phyloP scores from a whole-genome alignment of 106 monocot species.

The Acorus gramineus region DNA sequence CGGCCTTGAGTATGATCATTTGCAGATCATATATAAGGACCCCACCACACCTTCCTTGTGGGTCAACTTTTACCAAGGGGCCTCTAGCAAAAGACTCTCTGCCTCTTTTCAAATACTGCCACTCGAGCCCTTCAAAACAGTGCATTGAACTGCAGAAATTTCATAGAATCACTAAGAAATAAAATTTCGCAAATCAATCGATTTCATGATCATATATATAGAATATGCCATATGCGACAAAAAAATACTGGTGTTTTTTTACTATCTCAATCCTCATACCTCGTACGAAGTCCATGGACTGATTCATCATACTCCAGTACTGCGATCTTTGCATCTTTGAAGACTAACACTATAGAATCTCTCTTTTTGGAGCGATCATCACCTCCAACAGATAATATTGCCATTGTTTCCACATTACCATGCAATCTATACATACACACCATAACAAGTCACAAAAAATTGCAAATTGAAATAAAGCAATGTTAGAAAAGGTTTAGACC shows the following conservation, averaged over 20 bases:
- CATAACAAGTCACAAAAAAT: neutral
- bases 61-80: constrained; percentile 73
- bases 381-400: constrained; percentile 52
- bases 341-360: constrained; percentile 76
- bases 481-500: neutral
- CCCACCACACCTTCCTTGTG: constrained; percentile 73
- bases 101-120: constrained; percentile 87
- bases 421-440: constrained; percentile 51
- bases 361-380: constrained; percentile 58
- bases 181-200: neutral
- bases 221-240: neutral
- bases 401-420: constrained; percentile 79
- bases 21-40: constrained; percentile 75
- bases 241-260: neutral
- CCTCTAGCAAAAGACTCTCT: constrained; percentile 83
- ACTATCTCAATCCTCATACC: constrained; percentile 22
- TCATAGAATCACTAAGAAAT: neutral
- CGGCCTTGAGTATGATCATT: constrained; percentile 85
- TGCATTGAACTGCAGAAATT: constrained; percentile 83
- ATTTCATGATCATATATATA: neutral
- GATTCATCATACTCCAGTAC: constrained; percentile 80
- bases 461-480: neutral
- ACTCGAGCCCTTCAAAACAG: constrained; percentile 95
- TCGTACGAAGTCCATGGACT: constrained; percentile 53
- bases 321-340: constrained; percentile 80